Conservation (phyloP, 2,329 filamentous ascomycete species). For the Colletotrichum sublineola region DNA sequence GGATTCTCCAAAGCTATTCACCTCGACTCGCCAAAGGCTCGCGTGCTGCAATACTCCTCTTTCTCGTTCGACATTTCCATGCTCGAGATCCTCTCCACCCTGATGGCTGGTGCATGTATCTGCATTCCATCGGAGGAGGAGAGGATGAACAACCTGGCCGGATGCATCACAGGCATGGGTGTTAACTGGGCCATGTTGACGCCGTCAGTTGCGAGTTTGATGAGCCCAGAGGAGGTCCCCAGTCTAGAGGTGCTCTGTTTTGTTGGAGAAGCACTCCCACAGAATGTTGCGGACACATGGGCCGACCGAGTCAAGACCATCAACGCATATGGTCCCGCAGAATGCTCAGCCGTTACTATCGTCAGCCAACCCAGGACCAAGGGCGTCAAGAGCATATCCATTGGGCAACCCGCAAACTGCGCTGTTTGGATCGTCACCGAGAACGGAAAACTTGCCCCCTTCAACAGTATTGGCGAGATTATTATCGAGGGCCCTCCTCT, state of each 20-base stretch:
- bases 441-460: slow-evolving; percentile 43
- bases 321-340: slow-evolving; percentile 43
- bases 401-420: slow-evolving; percentile 20
- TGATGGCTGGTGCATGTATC: slow-evolving; percentile 53
- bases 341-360: slow-evolving; percentile 42
- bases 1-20: slow-evolving; percentile 24
- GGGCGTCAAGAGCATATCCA: slow-evolving; percentile 23
- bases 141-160: slow-evolving; percentile 49
- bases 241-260: slow-evolving; percentile 28
- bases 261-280: slow-evolving; percentile 38
- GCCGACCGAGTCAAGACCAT: slow-evolving; percentile 16
- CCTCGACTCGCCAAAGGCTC: slow-evolving; percentile 9
- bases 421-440: slow-evolving; percentile 46
- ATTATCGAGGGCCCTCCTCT: slow-evolving; percentile 48
- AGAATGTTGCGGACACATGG: slow-evolving; percentile 43
- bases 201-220: slow-evolving; percentile 33
- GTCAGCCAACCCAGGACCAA: slow-evolving; percentile 18
- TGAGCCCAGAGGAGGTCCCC: slow-evolving; percentile 31
- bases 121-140: slow-evolving; percentile 55
- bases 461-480: slow-evolving; percentile 47
- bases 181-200: slow-evolving; percentile 40
- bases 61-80: slow-evolving; percentile 59
- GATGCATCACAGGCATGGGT: slow-evolving; percentile 10
- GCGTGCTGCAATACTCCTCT: slow-evolving; percentile 56
- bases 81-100: slow-evolving; percentile 52